phyloP scores from a whole-genome alignment of 345 rosid species.

The Trapa incisa region DNA sequence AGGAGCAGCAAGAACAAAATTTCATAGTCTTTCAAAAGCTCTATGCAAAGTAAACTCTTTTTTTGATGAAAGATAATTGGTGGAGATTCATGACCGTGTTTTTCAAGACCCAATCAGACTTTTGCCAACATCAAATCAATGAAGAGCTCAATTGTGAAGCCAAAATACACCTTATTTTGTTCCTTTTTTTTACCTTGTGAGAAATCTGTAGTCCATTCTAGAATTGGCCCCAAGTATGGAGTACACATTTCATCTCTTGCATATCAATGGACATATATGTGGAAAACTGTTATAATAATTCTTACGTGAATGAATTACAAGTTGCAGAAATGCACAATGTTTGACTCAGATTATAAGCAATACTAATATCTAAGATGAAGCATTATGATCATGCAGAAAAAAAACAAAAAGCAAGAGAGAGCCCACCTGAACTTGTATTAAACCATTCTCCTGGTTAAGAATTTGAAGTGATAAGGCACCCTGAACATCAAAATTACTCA shows the following conservation, averaged over 20 bases:
- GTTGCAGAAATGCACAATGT: not conserved
- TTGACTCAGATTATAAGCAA: not conserved
- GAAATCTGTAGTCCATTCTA: not conserved
- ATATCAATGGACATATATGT: not conserved
- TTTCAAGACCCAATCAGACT: not conserved
- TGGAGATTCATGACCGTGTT: not conserved
- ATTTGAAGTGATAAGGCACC: slow-evolving; percentile 94
- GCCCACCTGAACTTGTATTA: slow-evolving; percentile 89
- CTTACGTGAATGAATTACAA: not conserved
- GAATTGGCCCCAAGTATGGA: not conserved
- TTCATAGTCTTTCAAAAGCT: too few species aligned
- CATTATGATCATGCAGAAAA: not conserved
- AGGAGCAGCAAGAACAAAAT: too few species aligned
- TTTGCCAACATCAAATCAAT: not conserved
- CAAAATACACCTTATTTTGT: not conserved
- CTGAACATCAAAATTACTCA: slow-evolving; percentile 89
- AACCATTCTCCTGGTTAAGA: slow-evolving; percentile 85
- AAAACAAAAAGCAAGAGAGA: not conserved
- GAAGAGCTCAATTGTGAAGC: not conserved
- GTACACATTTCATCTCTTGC: too few species aligned
- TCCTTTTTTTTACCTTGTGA: not conserved
- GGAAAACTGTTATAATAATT: too few species aligned
- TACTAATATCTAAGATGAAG: not conserved
- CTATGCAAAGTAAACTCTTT: not conserved
- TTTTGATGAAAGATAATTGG: not conserved